These are phyloP conservation scores for Beauveria sp. DNA, from an alignment of 2,329 filamentous ascomycete genomes.

Conservation along the genomic window DNA sequence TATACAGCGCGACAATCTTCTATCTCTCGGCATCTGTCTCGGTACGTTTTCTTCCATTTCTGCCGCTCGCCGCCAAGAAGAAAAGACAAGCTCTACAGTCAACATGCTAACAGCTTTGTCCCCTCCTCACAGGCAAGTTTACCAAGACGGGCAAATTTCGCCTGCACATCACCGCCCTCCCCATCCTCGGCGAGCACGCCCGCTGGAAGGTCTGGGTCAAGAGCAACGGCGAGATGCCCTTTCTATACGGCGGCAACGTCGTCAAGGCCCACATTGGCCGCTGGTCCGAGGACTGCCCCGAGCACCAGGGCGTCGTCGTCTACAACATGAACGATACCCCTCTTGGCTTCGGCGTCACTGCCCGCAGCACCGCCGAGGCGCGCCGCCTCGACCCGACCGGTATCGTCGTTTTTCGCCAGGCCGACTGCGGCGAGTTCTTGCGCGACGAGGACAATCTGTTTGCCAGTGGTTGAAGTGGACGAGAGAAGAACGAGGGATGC, in stretches of 20 bases:
- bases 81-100: not conserved
- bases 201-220: conserved; percentile 98
- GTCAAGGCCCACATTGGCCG: conserved; percentile 65
- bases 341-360: conserved; percentile 88
- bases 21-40: conserved; percentile 83
- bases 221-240: conserved; percentile 94
- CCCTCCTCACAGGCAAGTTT: conserved; percentile 61
- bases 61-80: not conserved
- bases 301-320: conserved; percentile 87
- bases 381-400: conserved; percentile 82
- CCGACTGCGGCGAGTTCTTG: conserved; percentile 90
- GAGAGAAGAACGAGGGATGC: not conserved
- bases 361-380: conserved; percentile 77
- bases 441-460: conserved; percentile 69
- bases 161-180: conserved; percentile 82
- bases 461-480: conserved; percentile 36
- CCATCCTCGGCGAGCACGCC: conserved; percentile 82
- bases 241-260: conserved; percentile 87
- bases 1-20: conserved; percentile 70
- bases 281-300: conserved; percentile 86
- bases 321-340: conserved; percentile 89
- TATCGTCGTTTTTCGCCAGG: conserved; percentile 83
- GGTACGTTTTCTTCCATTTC: conserved; percentile 29
- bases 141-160: conserved; percentile 96
- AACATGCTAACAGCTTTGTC: conserved; percentile 12